Conservation (phyloP, 495 filamentous ascomycete genomes). For the Monascus purpureus region DNA sequence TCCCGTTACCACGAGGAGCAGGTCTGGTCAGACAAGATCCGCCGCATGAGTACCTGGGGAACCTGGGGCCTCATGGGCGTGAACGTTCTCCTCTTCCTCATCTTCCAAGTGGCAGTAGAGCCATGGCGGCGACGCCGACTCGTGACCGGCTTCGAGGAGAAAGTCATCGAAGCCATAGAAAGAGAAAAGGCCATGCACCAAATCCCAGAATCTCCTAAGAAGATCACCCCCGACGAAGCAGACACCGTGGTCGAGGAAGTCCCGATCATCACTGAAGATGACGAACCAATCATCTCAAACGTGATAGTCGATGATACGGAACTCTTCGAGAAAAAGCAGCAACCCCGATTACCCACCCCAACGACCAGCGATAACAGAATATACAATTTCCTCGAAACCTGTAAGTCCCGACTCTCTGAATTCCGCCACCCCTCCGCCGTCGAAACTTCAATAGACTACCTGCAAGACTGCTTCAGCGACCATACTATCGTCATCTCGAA, state of each 20-base stretch:
- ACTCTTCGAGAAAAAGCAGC: neutral
- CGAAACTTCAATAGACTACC: constrained; percentile 35
- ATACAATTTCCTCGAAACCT: constrained; percentile 7
- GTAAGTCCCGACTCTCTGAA: constrained; percentile 13
- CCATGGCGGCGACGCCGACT: constrained; percentile 76
- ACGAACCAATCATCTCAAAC: neutral
- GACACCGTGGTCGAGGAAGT: neutral
- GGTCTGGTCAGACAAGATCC: constrained; percentile 97
- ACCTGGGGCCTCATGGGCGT: constrained; percentile 97
- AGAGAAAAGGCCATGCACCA: constrained; percentile 40
- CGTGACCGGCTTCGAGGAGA: constrained; percentile 62
- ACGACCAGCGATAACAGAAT: constrained; percentile 1
- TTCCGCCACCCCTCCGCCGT: constrained; percentile 12
- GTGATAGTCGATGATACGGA: neutral
- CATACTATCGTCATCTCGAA: constrained; percentile 51
- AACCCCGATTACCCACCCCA: constrained; percentile 2
- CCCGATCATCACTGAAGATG: neutral
- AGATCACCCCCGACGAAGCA: neutral
- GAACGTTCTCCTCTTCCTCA: constrained; percentile 78
- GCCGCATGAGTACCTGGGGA: constrained; percentile 92
- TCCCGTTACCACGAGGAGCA: constrained; percentile 96
- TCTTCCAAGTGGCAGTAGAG: constrained; percentile 86
- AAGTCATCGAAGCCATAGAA: constrained; percentile 71
- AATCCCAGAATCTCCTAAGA: neutral
- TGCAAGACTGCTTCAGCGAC: constrained; percentile 52